phyloP scores from a whole-genome alignment of 148 eudicot species.

The Salicornia ramosissima region DNA sequence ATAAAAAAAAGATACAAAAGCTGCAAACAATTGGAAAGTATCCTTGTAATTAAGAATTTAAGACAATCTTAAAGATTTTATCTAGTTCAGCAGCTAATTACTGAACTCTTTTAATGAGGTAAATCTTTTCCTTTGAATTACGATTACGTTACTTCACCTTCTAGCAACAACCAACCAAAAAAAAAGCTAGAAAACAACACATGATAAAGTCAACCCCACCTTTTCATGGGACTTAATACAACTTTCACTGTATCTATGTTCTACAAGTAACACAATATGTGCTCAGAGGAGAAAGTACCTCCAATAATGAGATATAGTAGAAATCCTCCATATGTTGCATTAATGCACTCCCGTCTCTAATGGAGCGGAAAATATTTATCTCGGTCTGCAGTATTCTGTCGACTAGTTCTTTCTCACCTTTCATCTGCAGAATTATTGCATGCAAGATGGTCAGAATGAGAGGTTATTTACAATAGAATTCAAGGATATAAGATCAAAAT shows the following conservation, averaged over 20 bases:
- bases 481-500: too few relatives aligned
- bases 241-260: not conserved
- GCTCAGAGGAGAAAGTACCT: slow-evolving; percentile 39
- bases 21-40: too few relatives aligned
- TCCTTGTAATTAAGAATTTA: too few relatives aligned
- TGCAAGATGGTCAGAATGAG: not conserved
- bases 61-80: too few relatives aligned
- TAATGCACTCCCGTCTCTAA: slow-evolving; percentile 90
- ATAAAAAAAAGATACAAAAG: too few relatives aligned
- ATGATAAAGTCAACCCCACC: not conserved
- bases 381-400: slow-evolving; percentile 91
- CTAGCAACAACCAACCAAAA: too few relatives aligned
- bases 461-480: not conserved
- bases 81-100: not conserved
- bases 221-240: not conserved
- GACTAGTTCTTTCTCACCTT: slow-evolving; percentile 87
- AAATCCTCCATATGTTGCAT: slow-evolving; percentile 99
- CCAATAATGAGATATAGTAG: slow-evolving; percentile 75
- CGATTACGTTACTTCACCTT: too few relatives aligned
- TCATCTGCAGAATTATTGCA: slow-evolving; percentile 52
- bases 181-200: not conserved
- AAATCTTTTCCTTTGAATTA: not conserved
- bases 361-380: slow-evolving; percentile 79
- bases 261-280: not conserved
- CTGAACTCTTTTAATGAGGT: not conserved